These are phyloP conservation scores for Lactarius sp. DNA, from an alignment of 768 basidiomycete species.

Conservation along the genomic window DNA sequence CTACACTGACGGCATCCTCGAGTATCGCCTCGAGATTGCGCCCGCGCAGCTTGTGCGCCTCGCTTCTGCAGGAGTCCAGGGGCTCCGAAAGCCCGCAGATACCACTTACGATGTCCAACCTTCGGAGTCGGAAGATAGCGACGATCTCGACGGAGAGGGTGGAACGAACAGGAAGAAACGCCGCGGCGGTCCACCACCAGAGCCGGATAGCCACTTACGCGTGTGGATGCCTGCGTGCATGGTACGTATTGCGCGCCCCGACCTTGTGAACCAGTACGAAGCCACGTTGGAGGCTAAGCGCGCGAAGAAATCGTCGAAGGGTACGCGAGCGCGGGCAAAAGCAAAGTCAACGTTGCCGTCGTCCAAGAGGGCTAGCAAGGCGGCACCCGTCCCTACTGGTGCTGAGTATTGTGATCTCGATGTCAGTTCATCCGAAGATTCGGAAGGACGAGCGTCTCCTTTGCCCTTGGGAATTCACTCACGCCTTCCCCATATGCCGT, in stretches of 20 bases:
- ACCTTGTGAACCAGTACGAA: conserved; percentile 59
- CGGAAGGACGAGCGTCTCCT: neutral
- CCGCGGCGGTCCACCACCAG: conserved; percentile 40
- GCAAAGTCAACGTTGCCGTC: neutral
- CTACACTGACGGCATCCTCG: conserved; percentile 64
- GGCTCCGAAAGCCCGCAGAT: conserved; percentile 42
- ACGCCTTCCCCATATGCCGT: neutral
- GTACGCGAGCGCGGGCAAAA: neutral
- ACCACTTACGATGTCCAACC: conserved; percentile 30
- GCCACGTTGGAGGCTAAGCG: conserved; percentile 34
- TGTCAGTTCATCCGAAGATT: conserved; percentile 14
- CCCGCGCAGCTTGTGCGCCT: conserved; percentile 62
- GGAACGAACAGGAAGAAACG: conserved; percentile 39
- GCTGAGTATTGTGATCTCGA: conserved; percentile 16
- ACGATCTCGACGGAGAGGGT: conserved; percentile 45
- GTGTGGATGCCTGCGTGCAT: conserved; percentile 85
- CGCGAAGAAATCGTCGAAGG: conserved; percentile 9
- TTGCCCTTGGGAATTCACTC: neutral
- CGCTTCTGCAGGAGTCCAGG: conserved; percentile 61
- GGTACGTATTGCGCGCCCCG: conserved; percentile 61
- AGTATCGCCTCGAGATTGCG: conserved; percentile 76
- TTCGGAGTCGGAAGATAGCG: conserved; percentile 42
- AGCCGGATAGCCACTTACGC: conserved; percentile 53
- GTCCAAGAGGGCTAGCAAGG: neutral
- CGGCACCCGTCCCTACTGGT: neutral